These are phyloP conservation scores for Phytophthora capsici DNA, from an alignment of 352 stramenopile genomes.

Conservation along the genomic window DNA sequence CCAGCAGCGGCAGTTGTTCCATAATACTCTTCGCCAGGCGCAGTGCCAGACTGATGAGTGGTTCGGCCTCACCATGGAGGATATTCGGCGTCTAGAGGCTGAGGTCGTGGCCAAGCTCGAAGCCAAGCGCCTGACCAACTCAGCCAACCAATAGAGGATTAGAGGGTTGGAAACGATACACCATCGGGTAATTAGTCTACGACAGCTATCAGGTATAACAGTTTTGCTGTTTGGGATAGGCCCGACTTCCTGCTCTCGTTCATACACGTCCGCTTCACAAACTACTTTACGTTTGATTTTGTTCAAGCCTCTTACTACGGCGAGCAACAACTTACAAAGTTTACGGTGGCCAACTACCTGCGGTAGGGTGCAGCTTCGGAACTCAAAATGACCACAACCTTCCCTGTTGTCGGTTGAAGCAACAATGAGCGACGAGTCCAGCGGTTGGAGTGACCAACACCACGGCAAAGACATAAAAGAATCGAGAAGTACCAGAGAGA, in stretches of 20 bases:
- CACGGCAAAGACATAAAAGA: too few species aligned
- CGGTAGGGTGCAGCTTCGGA: too few species aligned
- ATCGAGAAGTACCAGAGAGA: too few species aligned
- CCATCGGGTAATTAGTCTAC: slow-evolving; percentile 12
- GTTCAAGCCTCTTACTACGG: neutral
- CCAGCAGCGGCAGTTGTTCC: slow-evolving; percentile 85
- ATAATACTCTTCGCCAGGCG: slow-evolving; percentile 71
- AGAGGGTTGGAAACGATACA: slow-evolving; percentile 9
- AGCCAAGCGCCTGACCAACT: slow-evolving; percentile 63
- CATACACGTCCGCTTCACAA: slow-evolving; percentile 17
- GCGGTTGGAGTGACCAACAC: too few species aligned
- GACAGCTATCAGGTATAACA: slow-evolving; percentile 18
- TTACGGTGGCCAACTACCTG: too few species aligned
- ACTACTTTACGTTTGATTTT: neutral
- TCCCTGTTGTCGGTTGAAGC: too few species aligned
- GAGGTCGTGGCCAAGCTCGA: slow-evolving; percentile 81
- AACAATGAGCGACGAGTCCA: too few species aligned
- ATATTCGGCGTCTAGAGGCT: slow-evolving; percentile 82
- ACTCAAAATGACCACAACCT: too few species aligned
- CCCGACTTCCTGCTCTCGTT: slow-evolving; percentile 10
- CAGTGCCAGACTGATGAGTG: slow-evolving; percentile 86
- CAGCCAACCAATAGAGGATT: slow-evolving; percentile 47
- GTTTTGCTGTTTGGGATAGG: slow-evolving; percentile 18
- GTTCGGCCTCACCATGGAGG: slow-evolving; percentile 84
- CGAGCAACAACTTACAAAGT: neutral